Evolutionary conservation across 2,329 filamentous ascomycete genomes (phyloP).

Genomic region (Penicillium sp.): DNA sequence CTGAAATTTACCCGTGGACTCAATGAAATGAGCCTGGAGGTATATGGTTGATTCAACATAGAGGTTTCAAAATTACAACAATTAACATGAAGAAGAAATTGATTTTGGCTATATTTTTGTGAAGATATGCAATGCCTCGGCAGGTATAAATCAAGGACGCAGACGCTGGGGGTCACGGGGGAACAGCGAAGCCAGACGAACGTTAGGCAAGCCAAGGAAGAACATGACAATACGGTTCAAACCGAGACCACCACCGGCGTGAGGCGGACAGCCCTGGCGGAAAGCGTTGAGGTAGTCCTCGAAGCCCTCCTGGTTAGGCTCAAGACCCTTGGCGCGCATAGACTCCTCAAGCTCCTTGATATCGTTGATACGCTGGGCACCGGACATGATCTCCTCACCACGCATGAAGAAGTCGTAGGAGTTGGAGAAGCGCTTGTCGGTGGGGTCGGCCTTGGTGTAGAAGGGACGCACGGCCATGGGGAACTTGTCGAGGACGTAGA

Average conservation of each 20-base stretch:
- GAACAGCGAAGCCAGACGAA: slow-evolving; percentile 63
- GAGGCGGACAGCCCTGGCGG: slow-evolving; percentile 64
- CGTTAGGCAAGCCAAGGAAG: slow-evolving; percentile 66
- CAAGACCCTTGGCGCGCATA: slow-evolving; percentile 62
- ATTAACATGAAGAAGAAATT: neutral
- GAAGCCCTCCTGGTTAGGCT: slow-evolving; percentile 61
- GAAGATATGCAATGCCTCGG: slow-evolving; percentile 1
- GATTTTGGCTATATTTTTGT: slow-evolving; percentile 9
- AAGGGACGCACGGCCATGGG: slow-evolving; percentile 85
- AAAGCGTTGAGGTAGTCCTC: slow-evolving; percentile 67
- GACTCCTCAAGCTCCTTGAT: slow-evolving; percentile 59
- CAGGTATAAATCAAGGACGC: slow-evolving; percentile 38
- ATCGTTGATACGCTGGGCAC: slow-evolving; percentile 67
- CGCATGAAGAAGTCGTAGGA: slow-evolving; percentile 73
- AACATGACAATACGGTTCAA: slow-evolving; percentile 69
- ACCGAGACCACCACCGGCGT: slow-evolving; percentile 66
- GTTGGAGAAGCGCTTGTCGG: slow-evolving; percentile 67
- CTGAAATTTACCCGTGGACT: too few relatives aligned
- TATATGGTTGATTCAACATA: too few relatives aligned
- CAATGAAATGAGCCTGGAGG: too few relatives aligned
- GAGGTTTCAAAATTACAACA: too few relatives aligned
- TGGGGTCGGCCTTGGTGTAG: slow-evolving; percentile 80
- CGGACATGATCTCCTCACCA: slow-evolving; percentile 69
- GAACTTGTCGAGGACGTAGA: slow-evolving; percentile 97
- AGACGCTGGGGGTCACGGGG: slow-evolving; percentile 63